Evolutionary conservation across 1,284 basidiomycete species (phyloP).

Genomic region (Testicularia cyperi): DNA sequence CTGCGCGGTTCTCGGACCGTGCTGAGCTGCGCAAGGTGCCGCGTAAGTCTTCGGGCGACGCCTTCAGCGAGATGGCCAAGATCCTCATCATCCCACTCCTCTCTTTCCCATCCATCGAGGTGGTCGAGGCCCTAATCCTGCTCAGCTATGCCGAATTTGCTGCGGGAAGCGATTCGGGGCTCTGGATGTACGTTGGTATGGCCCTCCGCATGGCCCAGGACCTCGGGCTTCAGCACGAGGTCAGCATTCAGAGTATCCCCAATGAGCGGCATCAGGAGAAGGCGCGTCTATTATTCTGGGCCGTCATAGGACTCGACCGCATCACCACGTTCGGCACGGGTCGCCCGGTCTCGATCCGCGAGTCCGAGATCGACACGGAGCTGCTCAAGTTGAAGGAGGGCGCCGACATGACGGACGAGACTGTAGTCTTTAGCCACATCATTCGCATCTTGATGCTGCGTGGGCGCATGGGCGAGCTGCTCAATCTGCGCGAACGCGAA

Average conservation of each 20-base stretch:
- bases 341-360: conserved; percentile 44
- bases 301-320: conserved; percentile 44
- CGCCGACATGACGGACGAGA: conserved; percentile 36
- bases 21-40: conserved; percentile 35
- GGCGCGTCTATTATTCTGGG: conserved; percentile 45
- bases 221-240: conserved; percentile 47
- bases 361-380: conserved; percentile 43
- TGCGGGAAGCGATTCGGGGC: conserved; percentile 44
- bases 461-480: conserved; percentile 47
- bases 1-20: conserved; percentile 43
- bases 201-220: conserved; percentile 47
- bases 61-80: conserved; percentile 53
- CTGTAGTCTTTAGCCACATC: conserved; percentile 38
- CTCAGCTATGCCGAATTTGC: conserved; percentile 50
- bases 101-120: conserved; percentile 47
- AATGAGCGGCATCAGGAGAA: conserved; percentile 43
- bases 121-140: conserved; percentile 46
- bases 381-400: conserved; percentile 24
- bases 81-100: conserved; percentile 50
- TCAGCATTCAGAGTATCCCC: conserved; percentile 40
- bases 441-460: conserved; percentile 41
- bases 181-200: conserved; percentile 55
- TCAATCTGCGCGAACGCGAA: conserved; percentile 40
- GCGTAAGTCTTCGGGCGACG: conserved; percentile 42
- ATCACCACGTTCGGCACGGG: conserved; percentile 51